Percentiles rank a stretch among this genome's conserved stretches.
Conservation (phyloP, 2,329 filamentous ascomycete species). For the Colletotrichum trifolii region DNA sequence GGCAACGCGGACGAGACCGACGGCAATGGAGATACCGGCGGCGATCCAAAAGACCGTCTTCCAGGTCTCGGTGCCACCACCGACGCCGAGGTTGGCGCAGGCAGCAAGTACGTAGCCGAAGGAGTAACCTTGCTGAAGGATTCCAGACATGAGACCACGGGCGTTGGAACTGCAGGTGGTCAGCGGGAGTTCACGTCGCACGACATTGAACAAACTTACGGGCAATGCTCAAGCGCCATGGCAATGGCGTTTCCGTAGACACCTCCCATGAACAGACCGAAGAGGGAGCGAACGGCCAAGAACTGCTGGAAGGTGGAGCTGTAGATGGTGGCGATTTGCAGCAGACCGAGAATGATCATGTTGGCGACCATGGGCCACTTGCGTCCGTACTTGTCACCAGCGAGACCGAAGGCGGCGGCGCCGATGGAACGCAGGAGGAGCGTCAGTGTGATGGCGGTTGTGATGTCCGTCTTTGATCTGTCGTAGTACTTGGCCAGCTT, state of each 20-base stretch:
- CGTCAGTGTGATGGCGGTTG: constrained; percentile 80
- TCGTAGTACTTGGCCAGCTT: constrained; percentile 69
- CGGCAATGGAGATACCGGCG: constrained; percentile 73
- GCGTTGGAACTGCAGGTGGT: constrained; percentile 63
- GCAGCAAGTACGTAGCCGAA: constrained; percentile 84
- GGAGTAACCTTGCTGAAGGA: constrained; percentile 84
- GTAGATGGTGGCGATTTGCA: constrained; percentile 83
- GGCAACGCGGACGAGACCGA: constrained; percentile 73
- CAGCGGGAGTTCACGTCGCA: background rate
- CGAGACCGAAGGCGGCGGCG: constrained; percentile 79
- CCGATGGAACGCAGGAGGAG: constrained; percentile 80
- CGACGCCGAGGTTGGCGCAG: constrained; percentile 79
- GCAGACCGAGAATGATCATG: constrained; percentile 75
- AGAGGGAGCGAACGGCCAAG: constrained; percentile 77
- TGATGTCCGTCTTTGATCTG: constrained; percentile 72
- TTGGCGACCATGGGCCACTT: constrained; percentile 88
- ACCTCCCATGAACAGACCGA: constrained; percentile 84
- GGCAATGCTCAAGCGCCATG: constrained; percentile 81
- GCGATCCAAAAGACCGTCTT: constrained; percentile 80
- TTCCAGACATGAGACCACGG: constrained; percentile 83
- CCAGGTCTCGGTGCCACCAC: constrained; percentile 72
- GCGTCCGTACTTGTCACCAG: constrained; percentile 81
- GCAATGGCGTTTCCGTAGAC: constrained; percentile 83
- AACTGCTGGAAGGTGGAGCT: constrained; percentile 77
- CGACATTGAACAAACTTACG: constrained; percentile 53